phyloP scores from a whole-genome alignment of 148 eudicot genomes.

The Vaccinium corymbosum region DNA sequence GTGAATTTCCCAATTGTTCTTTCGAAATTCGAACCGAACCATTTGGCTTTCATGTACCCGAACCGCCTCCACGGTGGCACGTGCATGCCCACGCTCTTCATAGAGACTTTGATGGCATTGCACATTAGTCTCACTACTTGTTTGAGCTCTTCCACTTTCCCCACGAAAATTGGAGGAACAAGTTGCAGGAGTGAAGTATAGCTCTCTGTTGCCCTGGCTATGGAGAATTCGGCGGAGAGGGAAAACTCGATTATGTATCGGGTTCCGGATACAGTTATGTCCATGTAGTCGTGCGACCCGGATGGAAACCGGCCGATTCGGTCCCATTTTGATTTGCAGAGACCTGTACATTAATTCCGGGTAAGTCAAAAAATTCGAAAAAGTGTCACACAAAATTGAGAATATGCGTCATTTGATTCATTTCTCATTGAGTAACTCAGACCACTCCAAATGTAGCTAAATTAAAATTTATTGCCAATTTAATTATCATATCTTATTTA shows the following conservation, averaged over 20 bases:
- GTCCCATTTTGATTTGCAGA: conserved; percentile 88
- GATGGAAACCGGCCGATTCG: conserved; percentile 42
- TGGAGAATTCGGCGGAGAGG: conserved; percentile 46
- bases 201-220: conserved; percentile 48
- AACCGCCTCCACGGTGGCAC: conserved; percentile 80
- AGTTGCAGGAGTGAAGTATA: conserved; percentile 41
- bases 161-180: conserved; percentile 49
- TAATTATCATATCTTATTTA: too few species aligned
- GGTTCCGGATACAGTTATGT: conserved; percentile 31
- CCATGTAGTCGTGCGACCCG: conserved; percentile 71
- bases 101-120: conserved; percentile 51
- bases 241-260: conserved; percentile 61
- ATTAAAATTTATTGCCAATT: too few species aligned
- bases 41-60: conserved; percentile 62
- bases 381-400: neutral
- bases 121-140: conserved; percentile 54
- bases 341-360: conserved; percentile 31
- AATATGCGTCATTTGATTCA: neutral
- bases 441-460: too few species aligned
- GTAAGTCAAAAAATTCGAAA: neutral
- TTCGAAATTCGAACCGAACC: conserved; percentile 49
- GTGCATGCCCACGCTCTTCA: conserved; percentile 41
- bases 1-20: conserved; percentile 43
- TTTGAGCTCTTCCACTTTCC: conserved; percentile 44
- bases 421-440: too few species aligned